Conservation (phyloP, 768 basidiomycete genomes). For the Kwoniella heveanensis region DNA sequence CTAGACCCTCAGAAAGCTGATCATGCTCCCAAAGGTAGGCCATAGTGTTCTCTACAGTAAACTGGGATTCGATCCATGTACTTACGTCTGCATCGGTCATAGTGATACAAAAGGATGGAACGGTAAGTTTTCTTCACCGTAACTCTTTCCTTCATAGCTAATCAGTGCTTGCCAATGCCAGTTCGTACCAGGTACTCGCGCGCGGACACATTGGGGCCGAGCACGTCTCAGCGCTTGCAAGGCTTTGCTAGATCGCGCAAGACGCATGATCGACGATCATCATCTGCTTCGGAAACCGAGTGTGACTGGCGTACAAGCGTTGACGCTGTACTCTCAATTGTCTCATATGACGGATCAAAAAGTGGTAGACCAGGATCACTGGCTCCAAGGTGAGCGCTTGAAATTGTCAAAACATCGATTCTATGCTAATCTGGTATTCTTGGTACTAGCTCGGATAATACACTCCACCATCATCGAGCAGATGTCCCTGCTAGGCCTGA, state of each 20-base stretch:
- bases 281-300: slow-evolving; percentile 27
- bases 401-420: not conserved
- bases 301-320: slow-evolving; percentile 36
- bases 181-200: slow-evolving; percentile 38
- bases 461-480: slow-evolving; percentile 35
- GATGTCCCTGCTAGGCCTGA: slow-evolving; percentile 31
- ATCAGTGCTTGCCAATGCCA: slow-evolving; percentile 4
- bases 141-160: not conserved
- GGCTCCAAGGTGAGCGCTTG: slow-evolving; percentile 27
- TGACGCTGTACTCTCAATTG: slow-evolving; percentile 32
- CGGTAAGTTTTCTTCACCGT: slow-evolving; percentile 26
- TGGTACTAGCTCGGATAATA: slow-evolving; percentile 27
- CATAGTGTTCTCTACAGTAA: not conserved
- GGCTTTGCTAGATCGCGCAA: slow-evolving; percentile 30
- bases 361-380: slow-evolving; percentile 20
- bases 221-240: slow-evolving; percentile 29
- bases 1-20: slow-evolving; percentile 19
- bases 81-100: not conserved
- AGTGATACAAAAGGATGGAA: slow-evolving; percentile 36
- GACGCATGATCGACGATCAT: slow-evolving; percentile 28
- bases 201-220: slow-evolving; percentile 39
- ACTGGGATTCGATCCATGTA: not conserved
- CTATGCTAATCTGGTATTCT: not conserved
- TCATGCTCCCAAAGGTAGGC: slow-evolving; percentile 36
- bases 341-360: slow-evolving; percentile 28